Base-by-base conservation (phyloP, 2,329 filamentous ascomycete genomes). In the Pestalotiopsis sp. region DNA sequence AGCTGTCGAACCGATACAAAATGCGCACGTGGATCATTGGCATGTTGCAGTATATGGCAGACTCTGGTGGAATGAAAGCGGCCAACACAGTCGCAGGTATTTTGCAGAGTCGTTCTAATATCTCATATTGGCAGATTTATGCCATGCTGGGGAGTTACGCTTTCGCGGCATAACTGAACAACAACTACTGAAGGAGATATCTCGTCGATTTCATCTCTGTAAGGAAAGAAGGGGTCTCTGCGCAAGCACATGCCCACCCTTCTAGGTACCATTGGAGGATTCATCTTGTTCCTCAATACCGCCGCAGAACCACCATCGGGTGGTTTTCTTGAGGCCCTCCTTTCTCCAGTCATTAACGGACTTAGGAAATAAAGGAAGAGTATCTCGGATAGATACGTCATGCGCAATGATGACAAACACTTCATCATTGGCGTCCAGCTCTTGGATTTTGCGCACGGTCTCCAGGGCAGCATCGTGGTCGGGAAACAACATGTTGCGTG, bases 91-190 rank as follows among this genome's bases (percentile, higher is more conserved):
- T 73, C 3, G 69, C 68, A 2, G 62, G 70, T 2, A 36, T 70
- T 20, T 52, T 75, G 45, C 23, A 64, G 12, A 66, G 31, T 6
- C 20, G 11, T 13, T 49, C 64, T 3, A 27, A 72, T 45, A 25
- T 71, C 57, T 68, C 66, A 1, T 76, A 73, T 25, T 74, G 73
- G 71, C 68, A 70, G 3, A 70, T 77, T 1, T 76, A 74, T 60
- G 70, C 72, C 3, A 73, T 71, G 66, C 45, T 75, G 1, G 75
- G 75, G 1, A 75, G 75, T 25, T 77, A 76, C 64, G 75, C 75
- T 1, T 73, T 75, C 60, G 71, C 73, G 1, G 72, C 73, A 23
- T 73, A 4, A 60, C 14, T 12, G 11, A 45, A 13, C 25, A 60
- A 60, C 11, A 27, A 23, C 20, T 13, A 14, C 25, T 57, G 12